These are phyloP conservation scores for Austropuccinia psidii DNA, from an alignment of 1,284 basidiomycete species.

Conservation along the genomic window DNA sequence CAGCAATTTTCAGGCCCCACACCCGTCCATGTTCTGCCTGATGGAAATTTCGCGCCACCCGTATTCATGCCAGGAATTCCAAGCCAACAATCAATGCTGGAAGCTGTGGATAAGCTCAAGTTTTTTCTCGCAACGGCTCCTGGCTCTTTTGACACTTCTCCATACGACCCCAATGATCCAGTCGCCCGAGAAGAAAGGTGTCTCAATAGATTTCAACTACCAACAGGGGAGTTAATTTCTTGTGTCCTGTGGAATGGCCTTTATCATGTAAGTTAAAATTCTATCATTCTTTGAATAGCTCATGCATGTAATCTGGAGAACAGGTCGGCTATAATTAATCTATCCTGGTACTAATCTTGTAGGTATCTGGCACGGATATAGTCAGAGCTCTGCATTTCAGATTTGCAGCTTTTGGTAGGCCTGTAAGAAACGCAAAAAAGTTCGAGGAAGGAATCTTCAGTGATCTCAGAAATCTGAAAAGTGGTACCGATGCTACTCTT, in stretches of 20 bases:
- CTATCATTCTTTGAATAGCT: neutral
- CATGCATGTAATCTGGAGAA: neutral
- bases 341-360: neutral
- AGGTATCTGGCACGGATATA: constrained; percentile 39
- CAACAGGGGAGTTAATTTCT: constrained; percentile 74
- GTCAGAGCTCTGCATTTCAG: constrained; percentile 79
- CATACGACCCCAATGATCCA: constrained; percentile 40
- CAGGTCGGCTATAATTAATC: neutral
- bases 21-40: constrained; percentile 34
- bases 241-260: constrained; percentile 82
- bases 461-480: constrained; percentile 81
- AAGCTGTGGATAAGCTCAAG: constrained; percentile 61
- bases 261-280: constrained; percentile 56
- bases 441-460: constrained; percentile 89
- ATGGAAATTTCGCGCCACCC: constrained; percentile 30
- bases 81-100: constrained; percentile 37
- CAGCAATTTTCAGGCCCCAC: constrained; percentile 36
- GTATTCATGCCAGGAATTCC: constrained; percentile 37
- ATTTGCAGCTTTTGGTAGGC: constrained; percentile 71
- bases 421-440: constrained; percentile 75
- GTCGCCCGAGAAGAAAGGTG: constrained; percentile 42
- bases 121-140: constrained; percentile 73
- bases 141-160: constrained; percentile 46
- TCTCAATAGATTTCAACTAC: constrained; percentile 71
- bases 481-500: constrained; percentile 75